phyloP scores from a whole-genome alignment of 805 yeast species.

The Diddensiella transvaalensis region DNA sequence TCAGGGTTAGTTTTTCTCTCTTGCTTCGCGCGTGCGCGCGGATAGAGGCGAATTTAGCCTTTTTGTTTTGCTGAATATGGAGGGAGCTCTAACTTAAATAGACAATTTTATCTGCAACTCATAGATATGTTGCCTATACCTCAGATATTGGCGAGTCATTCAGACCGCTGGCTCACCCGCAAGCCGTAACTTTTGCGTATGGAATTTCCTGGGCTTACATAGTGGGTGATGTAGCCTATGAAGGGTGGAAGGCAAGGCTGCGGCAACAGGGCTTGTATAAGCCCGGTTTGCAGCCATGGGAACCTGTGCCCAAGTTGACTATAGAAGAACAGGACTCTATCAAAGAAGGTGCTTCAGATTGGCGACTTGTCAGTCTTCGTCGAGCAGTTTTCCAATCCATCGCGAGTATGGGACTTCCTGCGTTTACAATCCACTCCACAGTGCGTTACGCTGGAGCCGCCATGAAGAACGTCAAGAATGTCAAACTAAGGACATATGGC shows the following conservation, averaged over 20 bases:
- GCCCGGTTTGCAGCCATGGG: slow-evolving; percentile 69
- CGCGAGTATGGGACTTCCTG: slow-evolving; percentile 86
- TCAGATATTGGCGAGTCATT: slow-evolving; percentile 85
- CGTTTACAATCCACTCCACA: slow-evolving; percentile 71
- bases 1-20: slow-evolving; percentile 44
- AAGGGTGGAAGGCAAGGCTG: slow-evolving; percentile 58
- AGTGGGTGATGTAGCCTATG: slow-evolving; percentile 69
- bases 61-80: neutral
- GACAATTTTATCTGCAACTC: slow-evolving; percentile 68
- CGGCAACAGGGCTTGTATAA: slow-evolving; percentile 60
- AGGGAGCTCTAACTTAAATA: slow-evolving; percentile 9
- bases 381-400: slow-evolving; percentile 77
- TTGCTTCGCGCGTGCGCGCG: too few relatives aligned
- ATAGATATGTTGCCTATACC: slow-evolving; percentile 80
- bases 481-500: slow-evolving; percentile 55
- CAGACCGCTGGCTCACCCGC: slow-evolving; percentile 74
- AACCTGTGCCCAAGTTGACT: slow-evolving; percentile 42
- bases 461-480: slow-evolving; percentile 52
- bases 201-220: slow-evolving; percentile 75
- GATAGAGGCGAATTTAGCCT: too few relatives aligned
- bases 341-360: slow-evolving; percentile 51
- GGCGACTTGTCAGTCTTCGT: slow-evolving; percentile 61
- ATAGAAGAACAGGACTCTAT: slow-evolving; percentile 30
- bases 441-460: slow-evolving; percentile 65
- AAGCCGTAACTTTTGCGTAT: slow-evolving; percentile 60